A percentile compares a stretch with the other conserved stretches of the same genome.
Conservation (phyloP, 345 rosid species). For the Psidium friedrichsthalianum region DNA sequence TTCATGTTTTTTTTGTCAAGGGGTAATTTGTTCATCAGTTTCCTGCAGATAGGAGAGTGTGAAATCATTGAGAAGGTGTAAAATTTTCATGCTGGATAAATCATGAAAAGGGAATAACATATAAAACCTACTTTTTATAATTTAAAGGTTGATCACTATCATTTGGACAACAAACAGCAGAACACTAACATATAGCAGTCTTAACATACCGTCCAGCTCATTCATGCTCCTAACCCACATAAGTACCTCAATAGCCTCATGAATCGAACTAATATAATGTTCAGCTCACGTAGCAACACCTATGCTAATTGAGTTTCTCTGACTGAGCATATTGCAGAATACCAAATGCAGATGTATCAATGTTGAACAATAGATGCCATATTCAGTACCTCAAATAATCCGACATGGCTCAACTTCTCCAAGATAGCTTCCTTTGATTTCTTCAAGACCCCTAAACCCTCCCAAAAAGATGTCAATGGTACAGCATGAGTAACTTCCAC, state of each 20-base stretch:
- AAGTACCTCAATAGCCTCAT: background rate
- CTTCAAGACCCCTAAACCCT: conserved; percentile 59
- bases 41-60: conserved; percentile 23
- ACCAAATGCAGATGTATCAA: background rate
- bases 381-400: conserved; percentile 30
- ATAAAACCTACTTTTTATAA: background rate
- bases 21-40: conserved; percentile 10
- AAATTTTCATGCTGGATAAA: background rate
- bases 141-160: background rate
- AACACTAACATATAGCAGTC: background rate
- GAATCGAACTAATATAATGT: background rate
- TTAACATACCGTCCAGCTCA: background rate
- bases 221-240: background rate
- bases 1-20: conserved; percentile 19
- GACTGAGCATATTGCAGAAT: background rate
- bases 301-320: background rate
- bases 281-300: background rate
- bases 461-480: background rate
- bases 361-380: background rate
- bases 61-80: background rate
- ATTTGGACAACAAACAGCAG: background rate
- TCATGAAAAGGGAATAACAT: background rate
- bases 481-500: background rate
- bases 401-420: conserved; percentile 24
- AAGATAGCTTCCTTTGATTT: conserved; percentile 57